Evolutionary conservation across 2,329 filamentous ascomycete species (phyloP).

Genomic region (Xylariomycetidae sp.): DNA sequence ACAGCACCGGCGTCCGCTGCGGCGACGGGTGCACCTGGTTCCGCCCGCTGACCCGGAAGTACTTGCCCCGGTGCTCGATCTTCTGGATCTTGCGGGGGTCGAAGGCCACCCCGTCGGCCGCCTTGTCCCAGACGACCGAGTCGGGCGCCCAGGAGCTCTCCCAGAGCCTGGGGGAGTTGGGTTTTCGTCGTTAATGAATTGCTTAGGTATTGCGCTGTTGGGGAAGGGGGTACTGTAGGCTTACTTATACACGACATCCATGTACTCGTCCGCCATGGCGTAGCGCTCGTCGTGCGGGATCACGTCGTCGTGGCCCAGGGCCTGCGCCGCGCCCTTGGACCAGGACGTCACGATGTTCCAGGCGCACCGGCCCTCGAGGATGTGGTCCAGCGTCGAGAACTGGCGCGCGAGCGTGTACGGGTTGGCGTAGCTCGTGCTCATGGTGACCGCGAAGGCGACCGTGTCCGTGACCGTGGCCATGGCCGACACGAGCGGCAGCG

Average conservation of each 20-base stretch:
- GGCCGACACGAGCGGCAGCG: slow-evolving; percentile 40
- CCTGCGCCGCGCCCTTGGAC: slow-evolving; percentile 55
- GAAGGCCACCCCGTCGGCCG: slow-evolving; percentile 50
- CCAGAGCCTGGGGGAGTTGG: slow-evolving; percentile 42
- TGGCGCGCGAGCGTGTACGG: slow-evolving; percentile 56
- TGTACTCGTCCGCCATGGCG: slow-evolving; percentile 54
- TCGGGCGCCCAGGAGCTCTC: slow-evolving; percentile 51
- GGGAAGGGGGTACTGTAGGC: slow-evolving; percentile 8
- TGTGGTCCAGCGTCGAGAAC: slow-evolving; percentile 56
- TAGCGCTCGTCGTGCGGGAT: slow-evolving; percentile 59
- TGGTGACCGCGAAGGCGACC: slow-evolving; percentile 55
- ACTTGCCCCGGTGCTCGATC: slow-evolving; percentile 56
- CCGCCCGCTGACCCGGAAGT: slow-evolving; percentile 36
- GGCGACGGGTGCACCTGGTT: slow-evolving; percentile 47
- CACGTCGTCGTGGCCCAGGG: slow-evolving; percentile 50
- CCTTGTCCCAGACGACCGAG: slow-evolving; percentile 46
- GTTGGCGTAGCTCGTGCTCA: slow-evolving; percentile 55
- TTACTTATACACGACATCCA: slow-evolving; percentile 55
- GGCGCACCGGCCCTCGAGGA: slow-evolving; percentile 54
- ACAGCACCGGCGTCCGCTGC: slow-evolving; percentile 50
- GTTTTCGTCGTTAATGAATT: too few relatives aligned
- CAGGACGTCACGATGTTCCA: slow-evolving; percentile 56
- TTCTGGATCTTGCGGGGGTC: slow-evolving; percentile 51
- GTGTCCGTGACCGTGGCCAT: slow-evolving; percentile 64
- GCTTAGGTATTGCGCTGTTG: too few relatives aligned